Evolutionary conservation across 139 green algal species (phyloP), one percentile per base, ranked within the genome.

Genomic region (Chlorella sp.): DNA sequence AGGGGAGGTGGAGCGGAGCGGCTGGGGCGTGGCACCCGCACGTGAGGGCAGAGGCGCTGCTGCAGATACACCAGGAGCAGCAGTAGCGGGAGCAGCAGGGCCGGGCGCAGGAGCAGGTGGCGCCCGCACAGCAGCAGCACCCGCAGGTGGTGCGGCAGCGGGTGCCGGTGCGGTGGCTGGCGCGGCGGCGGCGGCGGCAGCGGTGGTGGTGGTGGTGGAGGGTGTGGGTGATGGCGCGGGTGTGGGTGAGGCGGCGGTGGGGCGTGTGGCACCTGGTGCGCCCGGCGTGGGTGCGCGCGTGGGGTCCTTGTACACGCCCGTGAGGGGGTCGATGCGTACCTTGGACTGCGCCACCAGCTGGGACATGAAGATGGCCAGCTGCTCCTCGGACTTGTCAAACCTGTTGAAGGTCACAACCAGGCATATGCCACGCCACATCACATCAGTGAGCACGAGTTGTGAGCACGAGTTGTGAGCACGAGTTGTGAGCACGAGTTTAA

Each of bases 271-370:
- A 20, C 14, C 4, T 4, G 20, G 22, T 10, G 55, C 14, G 20
- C 17, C 14, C 14, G 55, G 55, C 4, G 55, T 64, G 55, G 55
- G 55, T 10, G 20, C 6, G 55, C 55, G 55, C 14, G 24, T 31
- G 10, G 42, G 42, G 42, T 55, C 10, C 55, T 64, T 64, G 55
- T 64, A 64, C 55, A 64, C 55, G 22, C 55, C 55, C 24, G 55
- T 64, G 20, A 64, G 55, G 24, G 55, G 24, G 24, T 64, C 55
- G 14, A 64, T 64, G 55, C 14, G 4, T 4, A 27, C 17, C 55
- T 64, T 64, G 22, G 14, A 10, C 24, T 27, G 22, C 22, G 55
- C 55, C 24, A 64, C 55, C 55, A 64, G 55, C 55, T 64, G 55
- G 55, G 22, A 31, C 55, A 64, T 64, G 55, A 31, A 64, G 14